These are phyloP conservation scores for Xylaria acuta DNA, from an alignment of 495 filamentous ascomycete species.

Conservation along the genomic window DNA sequence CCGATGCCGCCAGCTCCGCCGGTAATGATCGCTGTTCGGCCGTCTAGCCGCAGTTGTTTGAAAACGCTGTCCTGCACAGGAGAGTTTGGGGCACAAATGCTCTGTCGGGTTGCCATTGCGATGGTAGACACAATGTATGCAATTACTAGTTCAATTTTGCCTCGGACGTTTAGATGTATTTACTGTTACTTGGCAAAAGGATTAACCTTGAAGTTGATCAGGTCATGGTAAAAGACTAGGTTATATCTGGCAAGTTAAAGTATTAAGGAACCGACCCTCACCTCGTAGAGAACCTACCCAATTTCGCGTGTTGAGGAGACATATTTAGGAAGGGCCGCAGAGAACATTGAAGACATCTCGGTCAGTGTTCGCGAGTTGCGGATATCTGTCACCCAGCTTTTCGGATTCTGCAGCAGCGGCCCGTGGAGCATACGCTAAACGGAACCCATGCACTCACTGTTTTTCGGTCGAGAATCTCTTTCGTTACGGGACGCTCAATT, in stretches of 20 bases:
- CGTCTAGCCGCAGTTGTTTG: conserved; percentile 74
- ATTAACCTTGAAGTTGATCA: background rate
- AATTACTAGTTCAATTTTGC: background rate
- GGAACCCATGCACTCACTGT: background rate
- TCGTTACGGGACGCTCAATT: background rate
- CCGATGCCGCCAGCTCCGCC: conserved; percentile 78
- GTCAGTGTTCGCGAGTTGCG: background rate
- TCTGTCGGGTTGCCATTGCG: background rate
- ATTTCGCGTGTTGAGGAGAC: background rate
- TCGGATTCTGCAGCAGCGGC: background rate
- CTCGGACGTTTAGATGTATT: background rate
- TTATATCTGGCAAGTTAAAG: conserved; percentile 2
- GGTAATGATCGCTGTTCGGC: conserved; percentile 74
- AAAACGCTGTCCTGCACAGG: conserved; percentile 51
- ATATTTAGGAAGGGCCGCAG: background rate
- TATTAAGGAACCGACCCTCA: background rate
- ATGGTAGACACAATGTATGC: background rate
- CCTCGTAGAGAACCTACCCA: background rate
- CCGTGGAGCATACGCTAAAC: background rate
- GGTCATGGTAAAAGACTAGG: no score
- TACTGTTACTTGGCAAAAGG: background rate
- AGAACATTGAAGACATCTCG: background rate
- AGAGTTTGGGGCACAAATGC: conserved; percentile 20
- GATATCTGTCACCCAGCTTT: background rate
- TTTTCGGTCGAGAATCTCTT: background rate